phyloP scores from a whole-genome alignment of 2,329 filamentous ascomycete genomes.

The Calonectria honghensis region DNA sequence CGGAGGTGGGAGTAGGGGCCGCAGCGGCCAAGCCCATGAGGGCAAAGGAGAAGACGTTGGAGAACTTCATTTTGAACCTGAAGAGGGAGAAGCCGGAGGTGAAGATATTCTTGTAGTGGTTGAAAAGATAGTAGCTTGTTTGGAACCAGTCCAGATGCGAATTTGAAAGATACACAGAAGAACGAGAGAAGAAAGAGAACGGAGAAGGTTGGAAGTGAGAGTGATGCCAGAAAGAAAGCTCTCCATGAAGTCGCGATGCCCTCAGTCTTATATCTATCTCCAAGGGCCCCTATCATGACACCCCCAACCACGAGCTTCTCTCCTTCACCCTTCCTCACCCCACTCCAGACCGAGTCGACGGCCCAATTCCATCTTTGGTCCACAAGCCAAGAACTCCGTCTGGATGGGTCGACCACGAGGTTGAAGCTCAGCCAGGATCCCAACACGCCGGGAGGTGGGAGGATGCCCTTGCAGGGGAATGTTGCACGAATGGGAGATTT shows the following conservation, averaged over 20 bases:
- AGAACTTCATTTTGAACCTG: slow-evolving; percentile 58
- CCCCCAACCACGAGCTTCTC: neutral
- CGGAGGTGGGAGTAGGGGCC: slow-evolving; percentile 56
- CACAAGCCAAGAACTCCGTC: slow-evolving; percentile 25
- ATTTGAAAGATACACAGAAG: slow-evolving; percentile 46
- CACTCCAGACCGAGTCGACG: slow-evolving; percentile 21
- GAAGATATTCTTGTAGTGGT: slow-evolving; percentile 6
- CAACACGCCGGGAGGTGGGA: slow-evolving; percentile 10
- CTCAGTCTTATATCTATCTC: slow-evolving; percentile 43
- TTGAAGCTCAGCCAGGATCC: slow-evolving; percentile 7
- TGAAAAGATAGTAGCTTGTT: slow-evolving; percentile 31
- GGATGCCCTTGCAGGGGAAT: slow-evolving; percentile 1
- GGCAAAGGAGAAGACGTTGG: slow-evolving; percentile 53
- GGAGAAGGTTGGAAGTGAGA: slow-evolving; percentile 40
- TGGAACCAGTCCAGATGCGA: slow-evolving; percentile 43
- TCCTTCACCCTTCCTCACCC: neutral
- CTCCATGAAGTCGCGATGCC: neutral
- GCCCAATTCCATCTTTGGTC: slow-evolving; percentile 9
- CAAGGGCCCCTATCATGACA: slow-evolving; percentile 21
- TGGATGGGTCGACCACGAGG: slow-evolving; percentile 39
- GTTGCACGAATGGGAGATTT: slow-evolving; percentile 53
- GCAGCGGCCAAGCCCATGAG: slow-evolving; percentile 57
- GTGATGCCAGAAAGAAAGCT: slow-evolving; percentile 33
- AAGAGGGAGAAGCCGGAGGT: slow-evolving; percentile 20
- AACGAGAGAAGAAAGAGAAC: slow-evolving; percentile 26